phyloP scores from a whole-genome alignment of 768 basidiomycete genomes.

The Gyrodon lividus region DNA sequence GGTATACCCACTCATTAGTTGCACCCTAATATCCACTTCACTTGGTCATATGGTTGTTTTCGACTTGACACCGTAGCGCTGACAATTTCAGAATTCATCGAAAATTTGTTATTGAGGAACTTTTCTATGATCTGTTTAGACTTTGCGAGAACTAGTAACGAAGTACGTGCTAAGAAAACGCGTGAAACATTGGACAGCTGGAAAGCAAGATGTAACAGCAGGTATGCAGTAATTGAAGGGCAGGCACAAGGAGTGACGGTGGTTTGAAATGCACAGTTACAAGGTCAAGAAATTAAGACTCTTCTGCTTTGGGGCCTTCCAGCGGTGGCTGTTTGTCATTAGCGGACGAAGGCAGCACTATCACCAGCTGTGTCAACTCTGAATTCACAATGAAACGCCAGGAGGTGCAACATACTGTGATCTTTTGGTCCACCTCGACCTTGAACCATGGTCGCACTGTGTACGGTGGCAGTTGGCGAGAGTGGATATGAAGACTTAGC shows the following conservation, averaged over 20 bases:
- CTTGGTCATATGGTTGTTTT: constrained; percentile 32
- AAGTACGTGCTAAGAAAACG: constrained; percentile 18
- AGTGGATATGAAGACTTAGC: not conserved
- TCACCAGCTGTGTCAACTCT: not conserved
- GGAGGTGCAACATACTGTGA: not conserved
- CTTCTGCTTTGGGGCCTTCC: not conserved
- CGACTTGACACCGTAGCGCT: constrained; percentile 27
- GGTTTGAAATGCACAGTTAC: not conserved
- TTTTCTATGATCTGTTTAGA: constrained; percentile 30
- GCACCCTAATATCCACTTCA: constrained; percentile 37
- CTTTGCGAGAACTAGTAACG: constrained; percentile 28
- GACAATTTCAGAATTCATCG: constrained; percentile 22
- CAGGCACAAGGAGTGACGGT: not conserved
- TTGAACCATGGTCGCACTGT: not conserved
- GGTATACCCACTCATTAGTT: constrained; percentile 35
- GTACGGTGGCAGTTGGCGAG: not conserved
- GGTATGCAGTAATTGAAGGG: not conserved
- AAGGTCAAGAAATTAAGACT: not conserved
- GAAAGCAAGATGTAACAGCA: not conserved
- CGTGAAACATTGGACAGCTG: not conserved
- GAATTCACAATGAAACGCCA: not conserved
- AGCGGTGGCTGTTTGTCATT: not conserved
- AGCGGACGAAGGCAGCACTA: not conserved
- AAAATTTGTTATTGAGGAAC: constrained; percentile 27
- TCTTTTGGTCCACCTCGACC: constrained; percentile 1